Percentiles rank a stretch among this genome's conserved stretches.
Conservation (phyloP, 768 basidiomycete species). For the Suillus americanus region DNA sequence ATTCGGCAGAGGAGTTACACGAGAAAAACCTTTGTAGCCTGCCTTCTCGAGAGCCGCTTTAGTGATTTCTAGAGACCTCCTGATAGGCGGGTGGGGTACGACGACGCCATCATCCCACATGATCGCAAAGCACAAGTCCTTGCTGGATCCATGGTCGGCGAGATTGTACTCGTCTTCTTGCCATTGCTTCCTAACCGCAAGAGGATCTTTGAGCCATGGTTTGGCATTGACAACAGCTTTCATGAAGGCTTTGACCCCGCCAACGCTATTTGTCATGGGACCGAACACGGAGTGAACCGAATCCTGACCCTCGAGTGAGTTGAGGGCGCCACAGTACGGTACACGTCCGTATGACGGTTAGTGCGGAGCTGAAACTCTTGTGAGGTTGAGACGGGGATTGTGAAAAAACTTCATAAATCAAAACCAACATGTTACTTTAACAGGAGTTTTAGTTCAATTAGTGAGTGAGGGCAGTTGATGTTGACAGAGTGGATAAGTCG, state of each 20-base stretch:
- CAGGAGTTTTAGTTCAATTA: too few species aligned
- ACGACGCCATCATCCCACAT: slow-evolving; percentile 67
- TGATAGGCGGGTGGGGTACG: slow-evolving; percentile 63
- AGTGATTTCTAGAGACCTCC: slow-evolving; percentile 54
- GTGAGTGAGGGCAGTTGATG: too few species aligned
- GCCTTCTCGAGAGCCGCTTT: slow-evolving; percentile 56
- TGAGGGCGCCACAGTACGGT: slow-evolving; percentile 67
- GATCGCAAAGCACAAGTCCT: slow-evolving; percentile 54
- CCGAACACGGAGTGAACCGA: slow-evolving; percentile 72
- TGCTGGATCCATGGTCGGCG: slow-evolving; percentile 52
- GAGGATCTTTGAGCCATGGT: slow-evolving; percentile 70
- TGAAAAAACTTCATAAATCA: too few species aligned
- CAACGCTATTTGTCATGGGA: slow-evolving; percentile 59
- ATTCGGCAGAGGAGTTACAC: neutral
- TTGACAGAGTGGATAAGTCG: too few species aligned
- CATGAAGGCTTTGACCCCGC: slow-evolving; percentile 65
- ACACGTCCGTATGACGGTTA: slow-evolving; percentile 67
- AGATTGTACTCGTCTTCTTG: slow-evolving; percentile 57
- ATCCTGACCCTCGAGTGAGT: slow-evolving; percentile 71
- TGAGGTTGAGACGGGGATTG: too few species aligned
- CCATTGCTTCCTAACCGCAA: slow-evolving; percentile 59
- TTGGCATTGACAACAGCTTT: slow-evolving; percentile 56
- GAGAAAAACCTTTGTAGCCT: slow-evolving; percentile 60
- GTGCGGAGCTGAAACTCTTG: too few species aligned
- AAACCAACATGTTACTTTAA: too few species aligned